These are phyloP conservation scores for Byssothecium circinans DNA, from an alignment of 2,329 filamentous ascomycete species.

Conservation along the genomic window DNA sequence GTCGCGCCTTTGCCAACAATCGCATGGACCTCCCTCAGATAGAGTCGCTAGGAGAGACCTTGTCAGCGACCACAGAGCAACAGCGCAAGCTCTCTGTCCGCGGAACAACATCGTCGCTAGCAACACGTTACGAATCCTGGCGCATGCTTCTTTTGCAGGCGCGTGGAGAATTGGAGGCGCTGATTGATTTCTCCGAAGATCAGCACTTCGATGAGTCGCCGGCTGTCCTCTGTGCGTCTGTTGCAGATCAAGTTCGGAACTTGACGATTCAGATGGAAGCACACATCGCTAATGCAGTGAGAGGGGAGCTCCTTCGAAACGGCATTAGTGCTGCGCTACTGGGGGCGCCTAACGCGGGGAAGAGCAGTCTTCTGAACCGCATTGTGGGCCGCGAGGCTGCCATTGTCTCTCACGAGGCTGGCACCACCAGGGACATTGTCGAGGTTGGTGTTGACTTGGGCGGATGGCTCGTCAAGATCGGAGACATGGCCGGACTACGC, in stretches of 20 bases:
- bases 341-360: constrained; percentile 91
- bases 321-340: constrained; percentile 86
- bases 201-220: constrained; percentile 95
- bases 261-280: constrained; percentile 66
- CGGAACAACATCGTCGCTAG: constrained; percentile 69
- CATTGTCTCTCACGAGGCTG: constrained; percentile 90
- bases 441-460: constrained; percentile 88
- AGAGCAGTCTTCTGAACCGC: constrained; percentile 89
- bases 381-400: constrained; percentile 91
- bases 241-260: constrained; percentile 63
- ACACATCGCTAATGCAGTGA: constrained; percentile 75
- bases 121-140: constrained; percentile 81
- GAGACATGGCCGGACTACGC: constrained; percentile 89
- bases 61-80: constrained; percentile 78
- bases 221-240: constrained; percentile 67
- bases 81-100: constrained; percentile 85
- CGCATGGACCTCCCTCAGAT: constrained; percentile 85
- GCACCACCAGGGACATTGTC: constrained; percentile 91
- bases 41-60: constrained; percentile 63
- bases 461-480: constrained; percentile 90
- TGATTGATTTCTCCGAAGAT: constrained; percentile 97
- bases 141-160: constrained; percentile 74
- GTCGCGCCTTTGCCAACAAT: constrained; percentile 84
- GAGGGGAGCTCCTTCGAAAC: constrained; percentile 79
- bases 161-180: constrained; percentile 86